phyloP scores from a whole-genome alignment of 495 filamentous ascomycete genomes.

The Hypoxylon trugodes region DNA sequence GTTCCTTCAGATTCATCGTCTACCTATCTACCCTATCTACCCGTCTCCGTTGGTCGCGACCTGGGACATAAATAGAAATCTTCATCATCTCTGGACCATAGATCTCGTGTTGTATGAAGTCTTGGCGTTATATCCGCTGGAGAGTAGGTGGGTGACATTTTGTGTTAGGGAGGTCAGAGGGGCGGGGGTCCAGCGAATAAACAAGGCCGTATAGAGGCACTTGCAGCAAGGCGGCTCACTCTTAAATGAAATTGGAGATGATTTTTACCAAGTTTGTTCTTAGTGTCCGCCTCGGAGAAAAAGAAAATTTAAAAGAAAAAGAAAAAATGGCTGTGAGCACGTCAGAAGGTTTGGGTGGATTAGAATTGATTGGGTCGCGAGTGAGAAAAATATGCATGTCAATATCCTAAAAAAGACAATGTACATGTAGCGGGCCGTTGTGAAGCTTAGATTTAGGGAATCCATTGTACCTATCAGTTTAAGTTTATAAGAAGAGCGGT shows the following conservation, averaged over 20 bases:
- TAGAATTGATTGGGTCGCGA: constrained; percentile 29
- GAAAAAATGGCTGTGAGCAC: constrained; percentile 10
- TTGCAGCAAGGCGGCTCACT: constrained; percentile 34
- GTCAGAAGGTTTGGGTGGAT: constrained; percentile 21
- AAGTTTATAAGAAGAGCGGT: too few relatives aligned
- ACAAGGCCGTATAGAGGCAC: constrained; percentile 8
- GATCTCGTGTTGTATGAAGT: constrained; percentile 34
- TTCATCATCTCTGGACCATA: constrained; percentile 27
- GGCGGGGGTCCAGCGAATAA: constrained; percentile 20
- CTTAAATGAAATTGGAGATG: neutral
- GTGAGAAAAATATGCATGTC: constrained; percentile 13
- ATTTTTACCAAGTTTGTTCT: constrained; percentile 29
- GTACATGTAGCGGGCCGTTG: constrained; percentile 13
- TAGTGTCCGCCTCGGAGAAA: constrained; percentile 24
- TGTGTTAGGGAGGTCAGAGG: neutral
- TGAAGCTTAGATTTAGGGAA: constrained; percentile 11
- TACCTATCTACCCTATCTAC: too few relatives aligned
- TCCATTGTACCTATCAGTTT: too few relatives aligned
- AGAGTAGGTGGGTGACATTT: constrained; percentile 22
- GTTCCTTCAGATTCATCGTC: constrained; percentile 31
- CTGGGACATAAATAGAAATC: constrained; percentile 38
- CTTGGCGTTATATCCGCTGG: constrained; percentile 37
- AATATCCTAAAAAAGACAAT: constrained; percentile 12
- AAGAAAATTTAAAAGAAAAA: neutral
- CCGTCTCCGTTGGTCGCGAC: constrained; percentile 24